These are phyloP conservation scores for Arthrobotrys musiformis DNA, from an alignment of 2,329 filamentous ascomycete species.

Conservation along the genomic window DNA sequence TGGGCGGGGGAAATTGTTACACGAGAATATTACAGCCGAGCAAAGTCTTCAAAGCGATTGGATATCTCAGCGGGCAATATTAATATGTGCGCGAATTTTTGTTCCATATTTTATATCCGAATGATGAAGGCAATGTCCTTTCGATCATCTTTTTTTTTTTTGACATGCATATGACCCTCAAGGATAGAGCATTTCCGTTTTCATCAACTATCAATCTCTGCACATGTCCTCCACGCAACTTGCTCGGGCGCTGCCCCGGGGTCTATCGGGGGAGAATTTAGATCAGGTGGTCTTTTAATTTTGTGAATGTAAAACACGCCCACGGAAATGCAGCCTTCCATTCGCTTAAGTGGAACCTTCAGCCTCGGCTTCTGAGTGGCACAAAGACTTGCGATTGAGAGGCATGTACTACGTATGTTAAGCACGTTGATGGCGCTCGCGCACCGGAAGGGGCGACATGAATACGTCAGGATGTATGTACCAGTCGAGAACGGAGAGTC, in stretches of 20 bases:
- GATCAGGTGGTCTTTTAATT: not conserved
- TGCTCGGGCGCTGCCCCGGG: not conserved
- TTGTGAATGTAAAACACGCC: constrained; percentile 17
- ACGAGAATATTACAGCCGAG: too few species aligned
- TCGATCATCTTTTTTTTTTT: too few species aligned
- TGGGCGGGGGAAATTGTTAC: not conserved
- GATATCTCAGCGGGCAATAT: too few species aligned
- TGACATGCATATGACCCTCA: not conserved
- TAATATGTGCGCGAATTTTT: too few species aligned
- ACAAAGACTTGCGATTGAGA: constrained; percentile 11
- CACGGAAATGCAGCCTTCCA: constrained; percentile 3
- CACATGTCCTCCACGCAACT: not conserved
- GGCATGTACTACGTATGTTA: not conserved
- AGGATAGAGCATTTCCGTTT: not conserved
- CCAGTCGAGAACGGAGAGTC: constrained; percentile 16
- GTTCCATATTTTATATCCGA: too few species aligned
- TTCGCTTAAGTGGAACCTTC: constrained; percentile 27
- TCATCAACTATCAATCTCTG: not conserved
- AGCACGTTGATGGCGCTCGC: not conserved
- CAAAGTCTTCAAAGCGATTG: too few species aligned
- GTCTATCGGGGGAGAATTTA: constrained; percentile 5
- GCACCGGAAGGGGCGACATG: not conserved
- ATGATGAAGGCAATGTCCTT: too few species aligned
- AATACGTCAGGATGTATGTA: not conserved
- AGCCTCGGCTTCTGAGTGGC: constrained; percentile 22